A percentile compares a stretch with the other conserved stretches of the same genome.
phyloP scores from a whole-genome alignment of 257 asterid genomes.

The Nicotiana tomentosiformis region DNA sequence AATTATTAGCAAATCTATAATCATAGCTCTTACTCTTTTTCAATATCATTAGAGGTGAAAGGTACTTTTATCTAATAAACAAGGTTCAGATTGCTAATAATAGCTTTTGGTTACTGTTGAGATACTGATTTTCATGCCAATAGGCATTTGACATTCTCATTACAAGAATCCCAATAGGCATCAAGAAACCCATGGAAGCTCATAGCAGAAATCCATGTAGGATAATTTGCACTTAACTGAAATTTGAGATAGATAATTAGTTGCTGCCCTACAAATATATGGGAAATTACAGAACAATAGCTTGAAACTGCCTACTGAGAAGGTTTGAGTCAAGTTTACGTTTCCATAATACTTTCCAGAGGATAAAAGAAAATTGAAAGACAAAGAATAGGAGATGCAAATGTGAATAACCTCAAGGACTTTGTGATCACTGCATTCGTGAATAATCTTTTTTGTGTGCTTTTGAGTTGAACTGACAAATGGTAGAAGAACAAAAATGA shows the following conservation, averaged over 20 bases:
- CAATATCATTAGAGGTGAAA: constrained; percentile 21
- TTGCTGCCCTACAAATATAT: background rate
- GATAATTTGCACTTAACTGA: constrained; percentile 53
- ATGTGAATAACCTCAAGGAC: constrained; percentile 28
- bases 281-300: background rate
- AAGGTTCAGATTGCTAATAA: constrained; percentile 23
- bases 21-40: constrained; percentile 18
- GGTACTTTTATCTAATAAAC: constrained; percentile 28
- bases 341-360: background rate
- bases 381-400: background rate
- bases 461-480: constrained; percentile 25
- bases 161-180: constrained; percentile 59
- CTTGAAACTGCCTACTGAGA: background rate
- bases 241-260: background rate
- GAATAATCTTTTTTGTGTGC: constrained; percentile 1
- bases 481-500: constrained; percentile 27
- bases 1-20: constrained; percentile 28
- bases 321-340: background rate
- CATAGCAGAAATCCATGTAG: constrained; percentile 81
- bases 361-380: background rate
- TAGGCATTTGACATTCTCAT: constrained; percentile 46
- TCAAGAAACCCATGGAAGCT: constrained; percentile 79
- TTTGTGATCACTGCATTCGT: constrained; percentile 30
- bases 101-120: constrained; percentile 7
- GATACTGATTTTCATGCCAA: constrained; percentile 13